Evolutionary conservation across 2,329 filamentous ascomycete species (phyloP).

Genomic region (Lojkania enalia): DNA sequence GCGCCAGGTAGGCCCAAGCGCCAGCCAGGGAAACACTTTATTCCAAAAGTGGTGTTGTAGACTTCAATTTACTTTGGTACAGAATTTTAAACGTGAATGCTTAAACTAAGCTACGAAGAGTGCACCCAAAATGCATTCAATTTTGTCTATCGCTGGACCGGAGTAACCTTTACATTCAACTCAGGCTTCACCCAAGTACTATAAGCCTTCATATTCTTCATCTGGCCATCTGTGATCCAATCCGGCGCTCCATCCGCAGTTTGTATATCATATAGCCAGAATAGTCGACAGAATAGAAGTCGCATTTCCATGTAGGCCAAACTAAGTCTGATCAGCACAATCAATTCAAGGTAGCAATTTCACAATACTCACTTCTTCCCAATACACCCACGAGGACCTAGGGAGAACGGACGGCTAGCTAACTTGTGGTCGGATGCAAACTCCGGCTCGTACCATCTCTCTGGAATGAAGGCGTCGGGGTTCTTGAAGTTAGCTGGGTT

Average conservation of each 20-base stretch:
- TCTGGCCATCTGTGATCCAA: slow-evolving; percentile 23
- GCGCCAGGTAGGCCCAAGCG: too few species aligned
- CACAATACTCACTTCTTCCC: slow-evolving; percentile 13
- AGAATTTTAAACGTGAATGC: too few species aligned
- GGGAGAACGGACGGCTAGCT: slow-evolving; percentile 15
- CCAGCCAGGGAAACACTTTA: too few species aligned
- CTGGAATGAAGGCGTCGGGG: slow-evolving; percentile 31
- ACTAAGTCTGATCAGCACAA: slow-evolving; percentile 1
- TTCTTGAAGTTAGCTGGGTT: slow-evolving; percentile 28
- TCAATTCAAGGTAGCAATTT: background rate
- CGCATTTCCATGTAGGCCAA: slow-evolving; percentile 33
- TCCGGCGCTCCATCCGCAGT: slow-evolving; percentile 22
- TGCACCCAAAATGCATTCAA: too few species aligned
- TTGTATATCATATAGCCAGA: slow-evolving; percentile 24
- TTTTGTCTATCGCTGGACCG: slow-evolving; percentile 15
- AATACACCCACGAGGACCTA: slow-evolving; percentile 14
- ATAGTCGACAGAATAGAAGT: slow-evolving; percentile 18
- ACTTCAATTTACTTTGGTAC: too few species aligned
- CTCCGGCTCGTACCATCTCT: slow-evolving; percentile 37
- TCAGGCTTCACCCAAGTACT: slow-evolving; percentile 27
- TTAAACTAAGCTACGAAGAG: too few species aligned
- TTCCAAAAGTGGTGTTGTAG: too few species aligned
- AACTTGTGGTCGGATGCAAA: slow-evolving; percentile 16
- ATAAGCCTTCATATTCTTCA: slow-evolving; percentile 24
- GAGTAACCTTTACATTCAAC: slow-evolving; percentile 20